Evolutionary conservation across 495 filamentous ascomycete species (phyloP), one percentile per base, ranked within the genome.

Genomic region (Entonaema liquescens): DNA sequence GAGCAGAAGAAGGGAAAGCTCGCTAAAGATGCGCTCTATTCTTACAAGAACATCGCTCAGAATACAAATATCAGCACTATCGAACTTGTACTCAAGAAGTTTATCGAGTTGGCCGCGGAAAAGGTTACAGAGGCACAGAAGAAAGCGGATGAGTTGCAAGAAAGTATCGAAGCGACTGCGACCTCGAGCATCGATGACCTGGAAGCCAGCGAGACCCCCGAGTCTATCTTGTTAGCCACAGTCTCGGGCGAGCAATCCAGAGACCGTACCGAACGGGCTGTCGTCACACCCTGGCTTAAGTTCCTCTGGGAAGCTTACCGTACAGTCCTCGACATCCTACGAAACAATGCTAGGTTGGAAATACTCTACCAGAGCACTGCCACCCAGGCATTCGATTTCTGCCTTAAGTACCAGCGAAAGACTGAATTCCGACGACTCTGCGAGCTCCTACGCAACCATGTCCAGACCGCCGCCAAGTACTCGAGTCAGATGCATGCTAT

Each of bases 271-370:
- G 95, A 98, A 83, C 90, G 95, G 74, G 95, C 95, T 71, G 94
- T 99, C 72, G 95, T 99, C 52, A 99, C 95, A 59, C 95, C 95
- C 53, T 99, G 96, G 95, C 88, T 99, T 71, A 99, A 99, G 83
- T 99, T 99, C 78, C 86, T 99, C 63, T 99, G 95, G 95, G 96
- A 99, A 83, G 97, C 95, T n/a, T 99, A 99, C 83, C 93, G 95
- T 38, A 99, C 95, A 59, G 95, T 99, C 38, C 87, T 99, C 72
- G 95, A 99, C 75, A 98, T 99, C 77, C 86, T 99, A 71, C 93
- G 97, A 83, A 99, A 99, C 86, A 99, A 99, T 86, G 96, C 95
- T 36, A 91, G 95, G 38, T 85, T 99, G 38, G 95, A 99, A 84
- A 88, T 97, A 38, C 96, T 98, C 86, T 99, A 99, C 82, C 95